Base-by-base conservation (phyloP, 306 rosid species). In the Medicago arabica region DNA sequence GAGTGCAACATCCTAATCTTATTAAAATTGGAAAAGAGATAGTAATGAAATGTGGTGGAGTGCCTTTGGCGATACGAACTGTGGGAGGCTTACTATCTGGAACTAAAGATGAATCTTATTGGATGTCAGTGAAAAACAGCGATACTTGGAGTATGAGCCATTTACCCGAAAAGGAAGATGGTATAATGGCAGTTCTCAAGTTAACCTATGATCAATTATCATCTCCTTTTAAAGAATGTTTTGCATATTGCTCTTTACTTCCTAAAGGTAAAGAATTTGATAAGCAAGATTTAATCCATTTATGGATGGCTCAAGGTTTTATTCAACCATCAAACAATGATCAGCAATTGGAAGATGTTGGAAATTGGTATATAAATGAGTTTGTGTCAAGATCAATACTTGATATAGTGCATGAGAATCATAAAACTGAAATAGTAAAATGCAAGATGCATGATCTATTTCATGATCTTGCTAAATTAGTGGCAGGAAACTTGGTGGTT, bases 11-110 rank as follows among this genome's bases (percentile, higher is more conserved):
- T 46, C 82, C 69, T 46, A 78, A 69, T 38, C 82, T 78, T 21
- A 46, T 15, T 8, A 46, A 8, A 21, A 21, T 21, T 21, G 46
- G 74, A 15, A 15, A 9, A 15, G 67, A 85, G 44, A 82, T 85
- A 49, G 61, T 85, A 8, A 51, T 61, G n/a, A 82, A 76, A 75
- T 82, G 86, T 71, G 75, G 62, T 36, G 84, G 88, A 5, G 78
- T 85, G 0, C 86, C 82, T 0, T 47, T 85, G 38, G 86, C 80
- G 11, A 77, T 79, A n/a, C 71, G 70, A 17, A 76, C 50, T 5
- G 15, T 85, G 17, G 84, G 84, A 62, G 67, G 84, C 13, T 7
- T 82, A 21, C 55, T 85, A 49, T 65, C 58, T 5, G n/a, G 10
- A 1, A 82, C 25, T 14, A 76, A 76, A 65, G 47, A 82, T 16